These are phyloP conservation scores for Whalleya microplaca DNA, from an alignment of 2,329 filamentous ascomycete species.

Conservation along the genomic window DNA sequence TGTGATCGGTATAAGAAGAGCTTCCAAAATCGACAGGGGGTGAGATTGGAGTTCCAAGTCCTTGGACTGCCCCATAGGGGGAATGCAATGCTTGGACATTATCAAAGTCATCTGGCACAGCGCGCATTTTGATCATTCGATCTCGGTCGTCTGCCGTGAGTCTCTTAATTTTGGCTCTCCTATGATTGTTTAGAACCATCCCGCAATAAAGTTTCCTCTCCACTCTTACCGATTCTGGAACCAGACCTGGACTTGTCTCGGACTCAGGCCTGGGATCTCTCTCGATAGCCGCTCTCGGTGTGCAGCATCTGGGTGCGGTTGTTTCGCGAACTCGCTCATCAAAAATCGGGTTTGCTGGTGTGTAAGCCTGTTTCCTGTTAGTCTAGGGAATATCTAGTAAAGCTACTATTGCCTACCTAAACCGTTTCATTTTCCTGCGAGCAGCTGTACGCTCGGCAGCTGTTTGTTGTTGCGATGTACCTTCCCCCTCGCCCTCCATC, in stretches of 20 bases:
- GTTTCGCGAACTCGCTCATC: slow-evolving; percentile 95
- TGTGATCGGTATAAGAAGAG: slow-evolving; percentile 60
- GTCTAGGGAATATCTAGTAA: slow-evolving; percentile 23
- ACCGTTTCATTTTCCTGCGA: slow-evolving; percentile 74
- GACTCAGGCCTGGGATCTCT: slow-evolving; percentile 89
- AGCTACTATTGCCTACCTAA: slow-evolving; percentile 58
- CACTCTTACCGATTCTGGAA: slow-evolving; percentile 87
- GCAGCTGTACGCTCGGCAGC: slow-evolving; percentile 56
- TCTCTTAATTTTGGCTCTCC: slow-evolving; percentile 73
- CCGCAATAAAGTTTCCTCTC: slow-evolving; percentile 18
- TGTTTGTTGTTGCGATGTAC: slow-evolving; percentile 31
- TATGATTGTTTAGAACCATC: slow-evolving; percentile 38
- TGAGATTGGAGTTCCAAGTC: slow-evolving; percentile 51
- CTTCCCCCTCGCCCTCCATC: slow-evolving; percentile 52
- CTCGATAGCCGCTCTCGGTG: slow-evolving; percentile 84
- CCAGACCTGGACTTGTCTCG: slow-evolving; percentile 95
- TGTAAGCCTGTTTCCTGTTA: slow-evolving; percentile 68
- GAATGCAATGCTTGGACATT: slow-evolving; percentile 71
- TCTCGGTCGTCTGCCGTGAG: slow-evolving; percentile 72
- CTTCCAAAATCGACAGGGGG: slow-evolving; percentile 53
- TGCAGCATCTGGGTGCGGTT: slow-evolving; percentile 90
- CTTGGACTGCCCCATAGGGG: slow-evolving; percentile 65
- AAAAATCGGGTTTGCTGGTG: slow-evolving; percentile 97
- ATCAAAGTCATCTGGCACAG: slow-evolving; percentile 72
- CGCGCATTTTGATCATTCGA: slow-evolving; percentile 72